phyloP scores from a whole-genome alignment of 352 stramenopile genomes.

The Pythium scleroteichum region DNA sequence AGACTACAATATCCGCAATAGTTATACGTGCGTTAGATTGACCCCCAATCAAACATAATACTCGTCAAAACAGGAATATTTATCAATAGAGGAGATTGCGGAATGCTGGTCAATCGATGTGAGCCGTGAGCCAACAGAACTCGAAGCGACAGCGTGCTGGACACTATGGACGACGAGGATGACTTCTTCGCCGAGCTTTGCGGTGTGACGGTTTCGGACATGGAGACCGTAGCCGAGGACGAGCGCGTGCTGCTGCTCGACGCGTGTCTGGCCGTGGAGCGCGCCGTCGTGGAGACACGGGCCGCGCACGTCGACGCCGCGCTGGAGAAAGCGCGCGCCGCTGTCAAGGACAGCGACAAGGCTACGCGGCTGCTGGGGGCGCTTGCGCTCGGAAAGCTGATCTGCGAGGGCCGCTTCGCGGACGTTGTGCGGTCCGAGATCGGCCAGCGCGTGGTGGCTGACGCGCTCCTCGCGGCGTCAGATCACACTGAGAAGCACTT shows the following conservation, averaged over 20 bases:
- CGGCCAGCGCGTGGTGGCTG: constrained; percentile 34
- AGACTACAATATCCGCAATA: constrained; percentile 10
- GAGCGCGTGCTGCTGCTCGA: constrained; percentile 41
- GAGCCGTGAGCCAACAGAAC: constrained; percentile 21
- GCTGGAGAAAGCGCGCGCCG: constrained; percentile 10
- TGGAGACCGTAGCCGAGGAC: constrained; percentile 39
- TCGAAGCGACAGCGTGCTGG: constrained; percentile 13
- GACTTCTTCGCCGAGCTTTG: constrained; percentile 65
- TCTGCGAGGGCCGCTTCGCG: constrained; percentile 65
- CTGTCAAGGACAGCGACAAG: neutral
- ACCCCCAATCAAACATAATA: constrained; percentile 14
- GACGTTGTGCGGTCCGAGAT: constrained; percentile 49
- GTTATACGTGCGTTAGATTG: constrained; percentile 13
- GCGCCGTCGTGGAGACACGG: constrained; percentile 59
- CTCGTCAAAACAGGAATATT: constrained; percentile 5
- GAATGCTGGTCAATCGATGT: constrained; percentile 23
- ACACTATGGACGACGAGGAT: constrained; percentile 47
- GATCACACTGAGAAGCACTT: constrained; percentile 42
- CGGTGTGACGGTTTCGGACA: constrained; percentile 46
- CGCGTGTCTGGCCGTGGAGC: constrained; percentile 45
- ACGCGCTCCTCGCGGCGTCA: constrained; percentile 14
- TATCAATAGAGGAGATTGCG: constrained; percentile 14
- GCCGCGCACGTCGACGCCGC: constrained; percentile 28
- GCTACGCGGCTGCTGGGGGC: constrained; percentile 23
- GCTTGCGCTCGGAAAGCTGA: constrained; percentile 48